These are phyloP conservation scores for Globisporangium takayamanum DNA, from an alignment of 352 stramenopile genomes.

Conservation along the genomic window DNA sequence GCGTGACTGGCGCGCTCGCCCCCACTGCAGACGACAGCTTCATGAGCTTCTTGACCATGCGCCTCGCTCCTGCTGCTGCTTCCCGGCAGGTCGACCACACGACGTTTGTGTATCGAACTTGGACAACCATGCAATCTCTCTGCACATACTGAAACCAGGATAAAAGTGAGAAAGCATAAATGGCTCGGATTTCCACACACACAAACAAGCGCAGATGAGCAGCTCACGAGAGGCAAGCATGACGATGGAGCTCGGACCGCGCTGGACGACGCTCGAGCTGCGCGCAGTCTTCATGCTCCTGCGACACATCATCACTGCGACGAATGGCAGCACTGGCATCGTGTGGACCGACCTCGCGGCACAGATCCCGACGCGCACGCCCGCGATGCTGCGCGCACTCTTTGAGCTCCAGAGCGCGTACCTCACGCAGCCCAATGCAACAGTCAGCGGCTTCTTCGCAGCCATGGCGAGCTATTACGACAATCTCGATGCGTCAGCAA, in stretches of 20 bases:
- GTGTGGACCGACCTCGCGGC: slow-evolving; percentile 50
- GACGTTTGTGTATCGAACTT: not conserved
- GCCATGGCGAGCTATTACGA: slow-evolving; percentile 71
- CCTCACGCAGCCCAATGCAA: slow-evolving; percentile 56
- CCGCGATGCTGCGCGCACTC: slow-evolving; percentile 52
- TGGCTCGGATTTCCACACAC: too few relatives aligned
- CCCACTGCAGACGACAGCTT: slow-evolving; percentile 23
- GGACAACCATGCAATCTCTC: too few relatives aligned
- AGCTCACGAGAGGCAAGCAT: too few relatives aligned
- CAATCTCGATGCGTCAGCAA: slow-evolving; percentile 17
- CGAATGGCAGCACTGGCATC: not conserved
- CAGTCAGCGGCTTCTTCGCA: slow-evolving; percentile 61
- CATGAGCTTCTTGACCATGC: slow-evolving; percentile 42
- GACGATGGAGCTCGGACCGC: slow-evolving; percentile 28
- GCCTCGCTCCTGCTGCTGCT: not conserved
- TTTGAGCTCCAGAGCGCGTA: slow-evolving; percentile 69
- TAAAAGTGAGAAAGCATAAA: too few relatives aligned
- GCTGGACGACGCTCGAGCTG: slow-evolving; percentile 58
- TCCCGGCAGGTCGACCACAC: too few relatives aligned
- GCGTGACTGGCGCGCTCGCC: slow-evolving; percentile 21
- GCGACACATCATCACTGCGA: not conserved
- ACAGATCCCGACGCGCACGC: slow-evolving; percentile 38
- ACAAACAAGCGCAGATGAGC: too few relatives aligned
- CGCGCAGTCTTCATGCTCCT: slow-evolving; percentile 62
- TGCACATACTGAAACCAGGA: too few relatives aligned